phyloP scores from a whole-genome alignment of 306 rosid species.

The Mucuna pruriens region DNA sequence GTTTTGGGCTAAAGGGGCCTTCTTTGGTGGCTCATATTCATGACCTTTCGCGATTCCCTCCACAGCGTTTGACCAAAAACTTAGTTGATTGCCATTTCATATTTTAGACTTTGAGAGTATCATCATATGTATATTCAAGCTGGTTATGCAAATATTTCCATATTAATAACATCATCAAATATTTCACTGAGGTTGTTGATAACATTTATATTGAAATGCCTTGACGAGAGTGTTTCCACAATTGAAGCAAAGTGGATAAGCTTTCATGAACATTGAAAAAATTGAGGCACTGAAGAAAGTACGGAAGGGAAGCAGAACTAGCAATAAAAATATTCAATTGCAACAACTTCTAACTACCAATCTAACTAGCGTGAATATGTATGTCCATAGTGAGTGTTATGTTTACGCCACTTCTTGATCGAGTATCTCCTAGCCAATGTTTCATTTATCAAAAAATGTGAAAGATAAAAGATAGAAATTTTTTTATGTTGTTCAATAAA shows the following conservation, averaged over 20 bases:
- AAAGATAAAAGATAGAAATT: no score
- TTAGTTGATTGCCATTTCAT: not conserved
- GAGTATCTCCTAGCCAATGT: no score
- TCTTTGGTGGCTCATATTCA: not conserved
- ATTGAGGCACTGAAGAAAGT: not conserved
- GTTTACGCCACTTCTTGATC: no score
- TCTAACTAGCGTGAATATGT: not conserved
- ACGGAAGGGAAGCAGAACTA: not conserved
- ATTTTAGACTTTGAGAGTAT: no score
- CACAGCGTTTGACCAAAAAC: not conserved
- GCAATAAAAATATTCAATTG: no score
- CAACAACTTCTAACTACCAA: not conserved
- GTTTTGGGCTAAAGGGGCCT: conserved; percentile 6
- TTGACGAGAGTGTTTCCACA: not conserved
- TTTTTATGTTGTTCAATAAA: no score
- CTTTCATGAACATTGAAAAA: not conserved
- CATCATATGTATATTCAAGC: not conserved
- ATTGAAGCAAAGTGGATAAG: not conserved
- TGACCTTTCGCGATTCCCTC: not conserved
- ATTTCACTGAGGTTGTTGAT: not conserved
- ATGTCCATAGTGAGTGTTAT: no score
- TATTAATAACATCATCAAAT: not conserved
- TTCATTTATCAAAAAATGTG: no score
- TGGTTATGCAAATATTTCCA: not conserved
- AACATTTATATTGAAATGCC: not conserved